These are phyloP conservation scores for Coniferiporia weirii DNA, from an alignment of 1,284 basidiomycete genomes.

Conservation along the genomic window DNA sequence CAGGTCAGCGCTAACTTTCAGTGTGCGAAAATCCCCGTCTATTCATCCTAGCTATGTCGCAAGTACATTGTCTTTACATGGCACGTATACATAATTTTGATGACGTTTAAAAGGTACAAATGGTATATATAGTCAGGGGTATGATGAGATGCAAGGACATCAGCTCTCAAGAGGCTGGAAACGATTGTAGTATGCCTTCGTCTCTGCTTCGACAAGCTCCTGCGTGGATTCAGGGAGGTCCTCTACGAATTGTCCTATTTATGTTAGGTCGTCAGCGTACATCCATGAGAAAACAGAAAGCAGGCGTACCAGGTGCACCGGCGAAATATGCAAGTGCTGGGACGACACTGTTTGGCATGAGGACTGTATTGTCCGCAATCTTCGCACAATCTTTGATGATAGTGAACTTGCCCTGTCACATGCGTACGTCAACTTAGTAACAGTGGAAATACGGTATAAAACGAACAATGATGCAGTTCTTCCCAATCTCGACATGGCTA, in stretches of 20 bases:
- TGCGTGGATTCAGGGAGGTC: slow-evolving; percentile 89
- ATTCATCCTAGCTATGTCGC: too few relatives aligned
- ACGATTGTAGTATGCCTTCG: slow-evolving; percentile 72
- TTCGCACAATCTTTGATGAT: slow-evolving; percentile 96
- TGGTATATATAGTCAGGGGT: neutral
- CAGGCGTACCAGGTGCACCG: slow-evolving; percentile 76
- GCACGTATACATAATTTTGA: neutral
- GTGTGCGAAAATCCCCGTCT: too few relatives aligned
- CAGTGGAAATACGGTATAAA: neutral
- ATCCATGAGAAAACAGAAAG: neutral
- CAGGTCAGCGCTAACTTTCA: too few relatives aligned
- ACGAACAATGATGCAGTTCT: slow-evolving; percentile 85
- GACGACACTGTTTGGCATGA: slow-evolving; percentile 91
- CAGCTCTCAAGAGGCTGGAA: slow-evolving; percentile 44
- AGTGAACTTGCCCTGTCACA: slow-evolving; percentile 82
- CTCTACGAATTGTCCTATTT: slow-evolving; percentile 68
- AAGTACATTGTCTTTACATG: too few relatives aligned
- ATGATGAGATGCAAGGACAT: neutral
- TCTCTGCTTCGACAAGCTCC: slow-evolving; percentile 72
- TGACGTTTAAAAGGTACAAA: neutral
- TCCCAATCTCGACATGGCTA: slow-evolving; percentile 91
- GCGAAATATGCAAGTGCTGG: slow-evolving; percentile 83
- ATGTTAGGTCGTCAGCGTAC: slow-evolving; percentile 7
- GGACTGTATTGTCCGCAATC: slow-evolving; percentile 81
- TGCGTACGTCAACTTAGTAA: neutral